A percentile compares a stretch with the other conserved stretches of the same genome.
Conservation (phyloP, 1,284 basidiomycete species). For the Pseudozyma flocculosa region DNA sequence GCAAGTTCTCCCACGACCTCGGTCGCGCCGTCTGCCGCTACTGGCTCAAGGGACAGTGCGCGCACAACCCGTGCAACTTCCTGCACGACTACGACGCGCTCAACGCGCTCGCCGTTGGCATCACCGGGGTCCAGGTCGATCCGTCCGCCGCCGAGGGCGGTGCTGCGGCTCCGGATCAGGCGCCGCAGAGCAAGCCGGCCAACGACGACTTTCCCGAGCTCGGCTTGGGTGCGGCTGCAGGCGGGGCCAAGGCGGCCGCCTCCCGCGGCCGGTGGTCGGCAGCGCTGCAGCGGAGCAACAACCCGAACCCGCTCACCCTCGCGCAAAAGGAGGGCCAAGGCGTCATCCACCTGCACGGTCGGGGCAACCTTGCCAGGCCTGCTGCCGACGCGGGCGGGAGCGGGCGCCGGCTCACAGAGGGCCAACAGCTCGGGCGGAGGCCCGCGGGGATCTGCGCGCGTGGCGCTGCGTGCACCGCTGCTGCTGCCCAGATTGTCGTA, state of each 20-base stretch:
- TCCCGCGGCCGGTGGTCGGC: constrained; percentile 45
- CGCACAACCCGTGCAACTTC: constrained; percentile 54
- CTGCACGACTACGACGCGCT: constrained; percentile 62
- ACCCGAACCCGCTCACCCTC: constrained; percentile 11
- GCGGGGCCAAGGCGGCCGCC: constrained; percentile 25
- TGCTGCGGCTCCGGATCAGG: neutral
- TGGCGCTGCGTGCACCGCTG: constrained; percentile 66
- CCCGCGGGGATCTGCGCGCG: constrained; percentile 17
- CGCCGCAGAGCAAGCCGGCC: neutral
- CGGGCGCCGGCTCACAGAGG: no score
- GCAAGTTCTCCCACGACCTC: constrained; percentile 71
- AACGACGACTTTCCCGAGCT: constrained; percentile 82
- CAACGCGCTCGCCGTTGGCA: constrained; percentile 65
- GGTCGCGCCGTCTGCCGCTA: constrained; percentile 81
- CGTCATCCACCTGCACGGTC: constrained; percentile 16
- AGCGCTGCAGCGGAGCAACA: constrained; percentile 30
- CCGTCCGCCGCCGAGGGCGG: constrained; percentile 61
- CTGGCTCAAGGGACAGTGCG: constrained; percentile 87
- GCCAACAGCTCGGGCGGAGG: no score
- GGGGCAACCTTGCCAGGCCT: no score
- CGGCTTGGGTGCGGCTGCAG: constrained; percentile 50
- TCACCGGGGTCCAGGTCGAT: constrained; percentile 56
- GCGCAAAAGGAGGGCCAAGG: constrained; percentile 18
- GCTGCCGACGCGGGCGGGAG: no score
- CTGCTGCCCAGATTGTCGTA: constrained; percentile 89